These are phyloP conservation scores for Ampelocalamus luodianensis DNA, from an alignment of 176 grass and related monocot genomes.

Conservation along the genomic window DNA sequence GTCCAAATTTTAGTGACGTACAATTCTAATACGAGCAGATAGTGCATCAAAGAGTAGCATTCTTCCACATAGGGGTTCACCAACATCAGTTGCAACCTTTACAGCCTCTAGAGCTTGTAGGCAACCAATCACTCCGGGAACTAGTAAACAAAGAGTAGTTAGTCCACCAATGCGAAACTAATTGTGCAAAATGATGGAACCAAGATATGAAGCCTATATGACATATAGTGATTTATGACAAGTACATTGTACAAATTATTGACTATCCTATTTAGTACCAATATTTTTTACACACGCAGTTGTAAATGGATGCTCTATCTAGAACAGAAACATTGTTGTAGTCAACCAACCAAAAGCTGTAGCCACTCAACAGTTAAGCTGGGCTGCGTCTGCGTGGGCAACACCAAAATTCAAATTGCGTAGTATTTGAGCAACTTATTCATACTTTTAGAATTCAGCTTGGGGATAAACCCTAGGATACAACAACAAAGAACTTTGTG, in stretches of 20 bases:
- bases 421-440: neutral
- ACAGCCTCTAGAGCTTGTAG: constrained; percentile 96
- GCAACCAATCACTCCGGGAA: constrained; percentile 93
- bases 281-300: neutral
- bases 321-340: constrained; percentile 7
- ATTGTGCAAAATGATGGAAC: constrained; percentile 6
- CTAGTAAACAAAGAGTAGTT: constrained; percentile 56
- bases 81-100: constrained; percentile 75
- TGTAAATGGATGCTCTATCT: neutral
- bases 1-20: constrained; percentile 49
- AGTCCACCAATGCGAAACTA: constrained; percentile 27
- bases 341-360: constrained; percentile 7
- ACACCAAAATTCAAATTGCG: neutral
- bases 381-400: constrained; percentile 9
- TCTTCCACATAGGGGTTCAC: constrained; percentile 89
- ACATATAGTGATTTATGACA: neutral
- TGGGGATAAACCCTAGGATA: neutral
- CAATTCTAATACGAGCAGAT: constrained; percentile 74
- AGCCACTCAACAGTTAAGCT: neutral
- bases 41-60: constrained; percentile 96
- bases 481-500: constrained; percentile 10
- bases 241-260: neutral
- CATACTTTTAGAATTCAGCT: constrained; percentile 4
- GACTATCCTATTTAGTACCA: constrained; percentile 1
- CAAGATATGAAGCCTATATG: constrained; percentile 27